Percentiles rank a stretch among this genome's conserved stretches.
phyloP scores from a whole-genome alignment of 2,329 filamentous ascomycete species.

The Aspergillus pseudoterreus region DNA sequence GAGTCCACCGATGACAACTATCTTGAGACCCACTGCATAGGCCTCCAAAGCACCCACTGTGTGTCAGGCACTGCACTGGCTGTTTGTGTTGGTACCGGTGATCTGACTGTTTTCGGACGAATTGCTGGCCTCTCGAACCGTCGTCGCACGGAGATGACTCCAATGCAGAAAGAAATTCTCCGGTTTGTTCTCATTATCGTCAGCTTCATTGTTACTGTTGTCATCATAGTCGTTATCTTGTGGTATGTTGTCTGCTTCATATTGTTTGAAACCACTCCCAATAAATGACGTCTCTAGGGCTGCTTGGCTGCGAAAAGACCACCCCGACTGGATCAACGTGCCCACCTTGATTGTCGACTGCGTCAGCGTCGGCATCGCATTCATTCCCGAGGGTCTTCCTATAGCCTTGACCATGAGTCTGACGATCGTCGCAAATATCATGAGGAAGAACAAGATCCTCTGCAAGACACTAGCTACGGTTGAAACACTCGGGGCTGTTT shows the following conservation, averaged over 20 bases:
- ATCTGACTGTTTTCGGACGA: slow-evolving; percentile 70
- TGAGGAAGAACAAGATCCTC: slow-evolving; percentile 72
- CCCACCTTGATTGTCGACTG: slow-evolving; percentile 69
- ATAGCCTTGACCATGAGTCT: slow-evolving; percentile 67
- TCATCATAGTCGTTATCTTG: slow-evolving; percentile 58
- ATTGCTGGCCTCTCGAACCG: slow-evolving; percentile 70
- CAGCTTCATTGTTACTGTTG: slow-evolving; percentile 54
- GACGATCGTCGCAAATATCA: slow-evolving; percentile 72
- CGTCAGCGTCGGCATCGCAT: slow-evolving; percentile 69
- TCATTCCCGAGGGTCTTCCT: slow-evolving; percentile 71
- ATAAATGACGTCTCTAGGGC: slow-evolving; percentile 46
- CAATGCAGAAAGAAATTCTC: slow-evolving; percentile 68
- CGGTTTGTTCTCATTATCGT: slow-evolving; percentile 73
- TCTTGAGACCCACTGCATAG: slow-evolving; percentile 72
- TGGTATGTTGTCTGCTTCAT: slow-evolving; percentile 46
- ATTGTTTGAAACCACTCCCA: not conserved
- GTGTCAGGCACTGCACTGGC: slow-evolving; percentile 64
- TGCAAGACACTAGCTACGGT: slow-evolving; percentile 79
- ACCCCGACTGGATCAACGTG: slow-evolving; percentile 70
- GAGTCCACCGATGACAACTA: slow-evolving; percentile 70
- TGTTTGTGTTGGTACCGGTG: slow-evolving; percentile 68
- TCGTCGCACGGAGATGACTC: slow-evolving; percentile 64
- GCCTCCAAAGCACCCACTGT: slow-evolving; percentile 75
- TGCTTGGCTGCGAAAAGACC: slow-evolving; percentile 62
- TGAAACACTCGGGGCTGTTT: slow-evolving; percentile 70